Conservation (phyloP, 2,329 filamentous ascomycete species). For the Trichocomaceae sp. region DNA sequence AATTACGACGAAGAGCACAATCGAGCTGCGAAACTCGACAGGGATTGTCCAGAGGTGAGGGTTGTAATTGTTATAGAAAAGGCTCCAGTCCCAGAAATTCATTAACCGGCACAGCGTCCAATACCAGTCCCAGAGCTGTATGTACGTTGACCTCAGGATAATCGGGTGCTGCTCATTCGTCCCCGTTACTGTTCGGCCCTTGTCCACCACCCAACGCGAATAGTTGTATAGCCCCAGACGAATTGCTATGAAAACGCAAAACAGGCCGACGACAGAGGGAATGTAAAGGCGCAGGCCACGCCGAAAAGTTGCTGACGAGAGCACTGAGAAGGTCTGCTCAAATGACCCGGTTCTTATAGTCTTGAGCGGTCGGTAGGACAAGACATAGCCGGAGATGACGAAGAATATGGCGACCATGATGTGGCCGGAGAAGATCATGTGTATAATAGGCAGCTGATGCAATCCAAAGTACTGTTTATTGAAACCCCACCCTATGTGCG, state of each 20-base stretch:
- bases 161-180: constrained; percentile 41
- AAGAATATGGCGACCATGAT: constrained; percentile 46
- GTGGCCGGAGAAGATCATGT: constrained; percentile 40
- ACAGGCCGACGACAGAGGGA: constrained; percentile 35
- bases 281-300: constrained; percentile 39
- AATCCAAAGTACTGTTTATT: constrained; percentile 34
- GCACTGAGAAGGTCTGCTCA: constrained; percentile 33
- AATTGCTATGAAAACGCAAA: constrained; percentile 36
- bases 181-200: constrained; percentile 33
- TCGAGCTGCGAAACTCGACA: constrained; percentile 40
- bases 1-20: constrained; percentile 38
- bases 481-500: constrained; percentile 36
- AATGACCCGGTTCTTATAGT: constrained; percentile 32
- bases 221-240: constrained; percentile 38
- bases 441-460: constrained; percentile 37
- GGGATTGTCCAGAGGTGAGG: constrained; percentile 44
- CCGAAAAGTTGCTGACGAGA: constrained; percentile 41
- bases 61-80: constrained; percentile 41
- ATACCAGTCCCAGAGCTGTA: constrained; percentile 35
- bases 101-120: constrained; percentile 28
- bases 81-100: constrained; percentile 33
- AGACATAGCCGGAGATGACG: constrained; percentile 44
- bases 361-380: constrained; percentile 39
- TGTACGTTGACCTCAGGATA: constrained; percentile 25
- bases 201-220: constrained; percentile 28